Conservation (phyloP, 345 rosid species). For the Brassica juncea region DNA sequence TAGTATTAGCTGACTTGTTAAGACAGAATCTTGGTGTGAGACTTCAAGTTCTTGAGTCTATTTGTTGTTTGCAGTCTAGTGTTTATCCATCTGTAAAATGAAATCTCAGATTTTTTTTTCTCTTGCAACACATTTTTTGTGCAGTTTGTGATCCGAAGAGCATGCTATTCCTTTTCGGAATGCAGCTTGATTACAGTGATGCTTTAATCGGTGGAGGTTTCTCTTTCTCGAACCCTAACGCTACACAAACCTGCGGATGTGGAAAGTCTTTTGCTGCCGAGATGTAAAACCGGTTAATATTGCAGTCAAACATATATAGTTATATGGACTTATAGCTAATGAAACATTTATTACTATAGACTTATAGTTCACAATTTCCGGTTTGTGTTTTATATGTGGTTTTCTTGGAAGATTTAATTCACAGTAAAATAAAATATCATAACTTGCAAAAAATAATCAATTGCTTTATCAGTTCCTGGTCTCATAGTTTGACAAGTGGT, state of each 20-base stretch:
- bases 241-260: slow-evolving; percentile 81
- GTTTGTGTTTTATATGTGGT: too few relatives aligned
- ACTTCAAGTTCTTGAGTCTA: background rate
- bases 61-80: background rate
- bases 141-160: slow-evolving; percentile 99
- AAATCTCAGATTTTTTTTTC: background rate
- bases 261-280: slow-evolving; percentile 77
- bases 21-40: background rate
- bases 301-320: slow-evolving; percentile 7
- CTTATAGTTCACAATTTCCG: too few relatives aligned
- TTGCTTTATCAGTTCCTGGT: background rate
- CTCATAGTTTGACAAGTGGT: background rate
- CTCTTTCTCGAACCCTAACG: slow-evolving; percentile 90
- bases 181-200: slow-evolving; percentile 94
- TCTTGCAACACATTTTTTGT: slow-evolving; percentile 1
- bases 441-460: background rate
- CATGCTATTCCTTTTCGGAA: slow-evolving; percentile 86
- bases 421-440: background rate
- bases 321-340: slow-evolving; percentile 16
- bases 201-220: slow-evolving; percentile 98
- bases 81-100: background rate
- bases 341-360: background rate
- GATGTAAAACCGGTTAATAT: slow-evolving; percentile 42
- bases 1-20: background rate
- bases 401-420: background rate